Base-by-base conservation (phyloP, 768 basidiomycete genomes). In the Erythrobasidium yunnanense region DNA sequence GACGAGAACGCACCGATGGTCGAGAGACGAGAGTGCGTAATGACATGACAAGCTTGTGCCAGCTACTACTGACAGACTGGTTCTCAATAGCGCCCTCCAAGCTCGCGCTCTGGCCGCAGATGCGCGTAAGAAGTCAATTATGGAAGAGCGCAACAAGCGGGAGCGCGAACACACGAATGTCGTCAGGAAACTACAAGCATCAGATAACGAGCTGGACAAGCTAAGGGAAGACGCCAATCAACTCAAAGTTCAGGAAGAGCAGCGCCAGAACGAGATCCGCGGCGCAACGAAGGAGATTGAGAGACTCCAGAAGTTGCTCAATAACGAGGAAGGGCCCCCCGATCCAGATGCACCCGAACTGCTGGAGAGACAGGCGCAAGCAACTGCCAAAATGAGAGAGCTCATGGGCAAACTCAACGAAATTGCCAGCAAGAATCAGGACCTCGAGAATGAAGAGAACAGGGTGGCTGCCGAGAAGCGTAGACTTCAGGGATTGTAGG, bases 1-100 rank as follows among this genome's bases (percentile, higher is more conserved):
- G 57, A 62, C 23, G 57, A 70, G 47, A 53, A 55, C 33, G 55
- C 66, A 22, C 71, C 73, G 15, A 69, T 72, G 50, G 51, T 55
- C 30, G 67, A 11, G 38, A 11, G n/a, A 11, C 50, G 38, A 20
- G 33, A 38, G 38, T 49, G 29, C 6, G 56, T 46, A 17, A 42
- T 42, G 34, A n/a, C n/a, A n/a, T n/a, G n/a, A n/a, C n/a, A n/a
- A 6, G 5, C 3, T 58, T 23, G 11, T 47, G 38, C 3, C 27
- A 3, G 35, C 4, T 17, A 23, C 22, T 42, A 34, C 5, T 5
- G 17, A 22, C 18, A 27, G 23, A 52, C 20, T 23, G 50, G 20
- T 23, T 3, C 56, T 7, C 5, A 15, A 33, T 34, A 55, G 33
- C 13, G 34, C 56, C 3, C 20, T 58, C 4, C 42, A 46, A 46